Evolutionary conservation across 2,329 filamentous ascomycete genomes (phyloP).

Genomic region (Ceratocystis colombiana): DNA sequence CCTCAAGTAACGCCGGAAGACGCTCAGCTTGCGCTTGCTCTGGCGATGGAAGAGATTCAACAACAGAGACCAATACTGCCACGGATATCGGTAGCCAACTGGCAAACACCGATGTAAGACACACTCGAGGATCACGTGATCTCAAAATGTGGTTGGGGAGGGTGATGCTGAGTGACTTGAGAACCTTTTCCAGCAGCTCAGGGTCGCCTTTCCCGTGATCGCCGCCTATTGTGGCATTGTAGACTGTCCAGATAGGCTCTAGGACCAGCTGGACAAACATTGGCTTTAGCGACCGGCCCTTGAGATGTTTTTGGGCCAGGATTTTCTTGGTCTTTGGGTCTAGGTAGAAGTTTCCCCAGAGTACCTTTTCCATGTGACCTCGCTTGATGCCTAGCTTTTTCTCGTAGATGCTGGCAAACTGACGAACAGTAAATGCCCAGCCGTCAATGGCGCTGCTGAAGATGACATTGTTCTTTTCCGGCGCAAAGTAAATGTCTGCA

Average conservation of each 20-base stretch:
- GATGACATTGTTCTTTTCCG: slow-evolving; percentile 97
- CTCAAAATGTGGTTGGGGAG: slow-evolving; percentile 76
- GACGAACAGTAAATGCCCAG: slow-evolving; percentile 96
- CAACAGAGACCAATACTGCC: slow-evolving; percentile 82
- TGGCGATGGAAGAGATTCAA: slow-evolving; percentile 84
- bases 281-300: slow-evolving; percentile 81
- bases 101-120: slow-evolving; percentile 78
- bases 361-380: slow-evolving; percentile 74
- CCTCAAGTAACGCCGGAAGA: slow-evolving; percentile 66
- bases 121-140: slow-evolving; percentile 69
- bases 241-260: slow-evolving; percentile 92
- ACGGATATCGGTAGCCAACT: slow-evolving; percentile 89
- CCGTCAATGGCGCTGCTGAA: slow-evolving; percentile 96
- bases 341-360: slow-evolving; percentile 95
- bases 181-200: slow-evolving; percentile 80
- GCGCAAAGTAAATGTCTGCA: slow-evolving; percentile 94
- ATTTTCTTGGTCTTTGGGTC: slow-evolving; percentile 96
- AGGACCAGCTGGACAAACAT: slow-evolving; percentile 96
- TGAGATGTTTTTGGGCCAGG: slow-evolving; percentile 80
- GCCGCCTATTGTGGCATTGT: slow-evolving; percentile 77
- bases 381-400: slow-evolving; percentile 95
- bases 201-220: slow-evolving; percentile 76
- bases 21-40: slow-evolving; percentile 66
- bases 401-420: slow-evolving; percentile 88
- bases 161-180: slow-evolving; percentile 74